phyloP scores from a whole-genome alignment of 768 basidiomycete genomes.

The Lactarius deliciosus region DNA sequence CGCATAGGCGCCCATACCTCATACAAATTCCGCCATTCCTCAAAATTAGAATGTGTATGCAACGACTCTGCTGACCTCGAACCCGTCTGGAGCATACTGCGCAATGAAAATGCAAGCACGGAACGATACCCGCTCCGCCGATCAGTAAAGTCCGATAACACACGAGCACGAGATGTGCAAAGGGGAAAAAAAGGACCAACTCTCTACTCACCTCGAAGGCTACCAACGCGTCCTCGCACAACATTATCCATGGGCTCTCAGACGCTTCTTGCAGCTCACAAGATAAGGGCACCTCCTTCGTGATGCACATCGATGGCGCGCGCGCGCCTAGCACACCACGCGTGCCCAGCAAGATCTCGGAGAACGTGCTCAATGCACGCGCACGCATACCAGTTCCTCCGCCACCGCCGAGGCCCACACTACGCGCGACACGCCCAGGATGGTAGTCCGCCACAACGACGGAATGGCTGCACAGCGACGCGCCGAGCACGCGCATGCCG shows the following conservation, averaged over 20 bases:
- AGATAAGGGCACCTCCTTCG: slow-evolving; percentile 21
- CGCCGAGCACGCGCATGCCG: slow-evolving; percentile 23
- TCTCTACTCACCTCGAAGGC: slow-evolving; percentile 20
- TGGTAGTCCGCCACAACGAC: slow-evolving; percentile 19
- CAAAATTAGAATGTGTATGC: slow-evolving; percentile 20
- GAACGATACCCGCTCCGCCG: not conserved
- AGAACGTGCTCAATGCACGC: not conserved
- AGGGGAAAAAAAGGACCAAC: no score
- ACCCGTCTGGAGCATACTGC: slow-evolving; percentile 21
- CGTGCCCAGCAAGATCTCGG: not conserved
- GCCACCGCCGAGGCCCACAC: not conserved
- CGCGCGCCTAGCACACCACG: not conserved
- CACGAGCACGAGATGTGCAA: not conserved
- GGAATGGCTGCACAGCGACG: not conserved
- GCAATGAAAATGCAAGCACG: not conserved
- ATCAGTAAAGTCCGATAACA: not conserved
- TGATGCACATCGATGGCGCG: not conserved
- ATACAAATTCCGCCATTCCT: no score
- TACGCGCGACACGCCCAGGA: slow-evolving; percentile 15
- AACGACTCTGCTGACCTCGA: slow-evolving; percentile 19
- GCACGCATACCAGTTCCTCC: not conserved
- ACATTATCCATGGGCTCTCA: slow-evolving; percentile 21
- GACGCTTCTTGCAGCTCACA: slow-evolving; percentile 6
- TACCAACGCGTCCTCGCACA: slow-evolving; percentile 25
- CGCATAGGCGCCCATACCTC: not conserved